Conservation (phyloP, 2,329 filamentous ascomycete species). For the Coleophoma crateriformis region DNA sequence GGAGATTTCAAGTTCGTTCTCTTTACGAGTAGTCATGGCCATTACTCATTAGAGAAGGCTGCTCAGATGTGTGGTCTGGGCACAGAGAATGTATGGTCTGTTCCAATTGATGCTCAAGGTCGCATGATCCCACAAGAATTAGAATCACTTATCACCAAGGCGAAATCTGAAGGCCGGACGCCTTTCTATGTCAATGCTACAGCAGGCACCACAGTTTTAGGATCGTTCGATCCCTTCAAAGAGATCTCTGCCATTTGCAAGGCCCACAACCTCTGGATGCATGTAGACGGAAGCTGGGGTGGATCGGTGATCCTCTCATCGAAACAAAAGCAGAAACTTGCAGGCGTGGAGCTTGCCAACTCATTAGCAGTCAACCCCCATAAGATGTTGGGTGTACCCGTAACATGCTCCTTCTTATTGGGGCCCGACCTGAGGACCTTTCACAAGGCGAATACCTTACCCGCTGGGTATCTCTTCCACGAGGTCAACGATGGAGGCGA, state of each 20-base stretch:
- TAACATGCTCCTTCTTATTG: constrained; percentile 88
- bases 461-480: constrained; percentile 79
- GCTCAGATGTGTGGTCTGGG: constrained; percentile 89
- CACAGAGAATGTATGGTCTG: constrained; percentile 62
- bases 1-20: constrained; percentile 62
- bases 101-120: constrained; percentile 69
- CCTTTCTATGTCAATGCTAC: constrained; percentile 96
- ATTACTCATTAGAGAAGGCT: constrained; percentile 93
- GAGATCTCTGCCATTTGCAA: constrained; percentile 67
- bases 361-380: constrained; percentile 88
- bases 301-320: constrained; percentile 74
- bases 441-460: constrained; percentile 77
- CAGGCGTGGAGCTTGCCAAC: constrained; percentile 69
- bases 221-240: constrained; percentile 77
- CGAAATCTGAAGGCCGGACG: constrained; percentile 63
- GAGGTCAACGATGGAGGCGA: constrained; percentile 46
- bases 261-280: constrained; percentile 76
- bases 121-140: constrained; percentile 66
- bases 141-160: constrained; percentile 53
- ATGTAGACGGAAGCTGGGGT: constrained; percentile 91
- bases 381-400: constrained; percentile 91
- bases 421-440: constrained; percentile 71
- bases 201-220: constrained; percentile 88
- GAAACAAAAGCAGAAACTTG: constrained; percentile 57
- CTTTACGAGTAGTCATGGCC: constrained; percentile 85